Evolutionary conservation across 129 eudicot genomes (phyloP), one percentile per base, ranked within the genome.

Genomic region (Ambrosia artemisiifolia): DNA sequence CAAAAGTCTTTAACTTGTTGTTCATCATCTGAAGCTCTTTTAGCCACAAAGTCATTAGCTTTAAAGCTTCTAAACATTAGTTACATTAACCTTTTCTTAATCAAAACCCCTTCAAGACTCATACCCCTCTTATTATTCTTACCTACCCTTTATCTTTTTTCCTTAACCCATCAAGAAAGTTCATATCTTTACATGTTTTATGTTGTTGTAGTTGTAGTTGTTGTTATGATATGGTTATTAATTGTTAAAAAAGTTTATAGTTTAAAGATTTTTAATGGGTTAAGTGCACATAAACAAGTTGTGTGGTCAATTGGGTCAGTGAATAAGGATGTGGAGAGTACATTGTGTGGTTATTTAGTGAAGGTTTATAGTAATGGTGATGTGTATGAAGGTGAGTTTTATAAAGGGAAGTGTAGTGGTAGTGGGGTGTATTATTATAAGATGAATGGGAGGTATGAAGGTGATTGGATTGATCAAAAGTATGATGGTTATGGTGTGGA

Each of bases 381-480:
- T 86, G 92, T 89, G n/a, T 89, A 86, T 38, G 96, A 89, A 71
- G 96, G 96, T 11, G 96, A 89, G 56, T 86, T 89, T 75, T 84
- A 89, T 72, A 84, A 83, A 71, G 96, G 96, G n/a, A 89, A 82
- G 82, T 84, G 92, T 73, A 81, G 87, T 4, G 96, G 96, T 6
- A 84, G 96, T 73, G 96, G 96, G 69, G 96, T 89, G 49, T 89
- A 89, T 75, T 89, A 89, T 73, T 86, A 89, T 67, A 71, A 84
- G 67, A 77, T 89, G 96, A 89, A 87, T 73, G 96, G 96, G 24
- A 84, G 96, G 73, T 89, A 86, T 78, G 96, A 89, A 67, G 96
- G 96, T 36, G 96, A 89, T 80, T 89, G 96, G 96, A 69, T 89
- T 72, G 96, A 89, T 75, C 89, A 83, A 73, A 89, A 84, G 81